These are phyloP conservation scores for Sarcocystis neurona DNA, from an alignment of 169 alveolate genomes.

Conservation along the genomic window DNA sequence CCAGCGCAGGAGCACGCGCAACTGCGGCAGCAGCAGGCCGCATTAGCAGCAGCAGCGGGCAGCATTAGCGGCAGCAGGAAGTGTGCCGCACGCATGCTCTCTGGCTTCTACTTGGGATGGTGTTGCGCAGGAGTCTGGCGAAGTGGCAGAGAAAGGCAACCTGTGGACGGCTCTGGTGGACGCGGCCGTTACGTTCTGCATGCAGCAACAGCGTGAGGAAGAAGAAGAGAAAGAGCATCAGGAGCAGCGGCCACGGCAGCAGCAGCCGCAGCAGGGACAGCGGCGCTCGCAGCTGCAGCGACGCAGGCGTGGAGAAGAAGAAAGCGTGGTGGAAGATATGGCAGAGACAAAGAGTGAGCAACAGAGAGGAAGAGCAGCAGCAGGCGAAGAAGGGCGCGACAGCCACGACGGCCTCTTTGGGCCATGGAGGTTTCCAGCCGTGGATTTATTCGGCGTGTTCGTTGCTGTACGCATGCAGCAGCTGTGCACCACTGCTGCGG, in stretches of 20 bases:
- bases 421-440: neutral
- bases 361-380: neutral
- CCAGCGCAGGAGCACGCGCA: neutral
- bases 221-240: neutral
- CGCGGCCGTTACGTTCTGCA: constrained; percentile 6
- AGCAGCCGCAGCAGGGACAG: neutral
- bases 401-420: too few relatives aligned
- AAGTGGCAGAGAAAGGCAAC: neutral
- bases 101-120: neutral
- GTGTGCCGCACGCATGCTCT: neutral
- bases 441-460: constrained; percentile 20
- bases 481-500: neutral
- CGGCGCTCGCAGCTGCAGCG: neutral
- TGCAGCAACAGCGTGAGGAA: neutral
- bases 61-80: too few relatives aligned
- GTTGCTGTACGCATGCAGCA: constrained; percentile 27
- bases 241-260: neutral
- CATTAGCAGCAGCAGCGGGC: too few relatives aligned
- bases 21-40: neutral
- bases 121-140: neutral
- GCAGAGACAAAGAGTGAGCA: neutral
- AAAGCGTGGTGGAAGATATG: neutral
- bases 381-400: neutral
- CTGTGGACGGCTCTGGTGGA: constrained; percentile 21
- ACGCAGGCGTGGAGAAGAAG: neutral